Evolutionary conservation across 2,329 filamentous ascomycete genomes (phyloP), one percentile per base, ranked within the genome.

Genomic region (Fusarium sp.): DNA sequence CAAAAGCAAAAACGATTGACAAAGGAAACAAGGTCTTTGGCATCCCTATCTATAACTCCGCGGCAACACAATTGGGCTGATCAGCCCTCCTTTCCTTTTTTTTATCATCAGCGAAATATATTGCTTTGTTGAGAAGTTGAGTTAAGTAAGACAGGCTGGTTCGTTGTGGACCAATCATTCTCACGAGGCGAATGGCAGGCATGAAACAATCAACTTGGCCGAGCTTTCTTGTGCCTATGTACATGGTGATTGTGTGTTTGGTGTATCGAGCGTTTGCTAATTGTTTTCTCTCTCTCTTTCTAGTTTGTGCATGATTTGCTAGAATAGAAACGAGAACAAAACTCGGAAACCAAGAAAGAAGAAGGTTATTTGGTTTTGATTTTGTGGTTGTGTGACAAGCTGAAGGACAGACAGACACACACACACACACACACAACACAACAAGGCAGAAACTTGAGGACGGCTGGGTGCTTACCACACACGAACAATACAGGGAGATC

Each of bases 81-180:
- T 41, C 59, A 47, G 41, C 48, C 59, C 57, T 31, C 20, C n/a
- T 39, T 60, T 48, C 59, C 57, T 31, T 17, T 28, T 35, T 60
- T 48, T 51, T 35, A 8, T 33, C 45, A 56, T 58, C 51, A 48
- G 52, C 52, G 57, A 41, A 51, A 31, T 45, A 49, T 63, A 69
- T 69, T 69, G 39, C 60, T 66, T 70, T 70, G 68, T 70, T 54
- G 35, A 57, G 51, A 31, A 24, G 26, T 22, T 39, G 33, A 62
- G 63, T 68, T 47, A 26, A 31, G 54, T 47, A 26, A 31, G 54
- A 45, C 54, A 28, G 20, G 48, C 31, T 45, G 39, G 58, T 44
- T 41, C 36, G 44, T 36, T 39, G 48, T 69, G 26, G 42, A 14
- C 69, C 69, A 71, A 71, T 71, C 69, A 62, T 62, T 70, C 14